Evolutionary conservation across 2,329 filamentous ascomycete genomes (phyloP).

Genomic region (Alternaria incomplexa): DNA sequence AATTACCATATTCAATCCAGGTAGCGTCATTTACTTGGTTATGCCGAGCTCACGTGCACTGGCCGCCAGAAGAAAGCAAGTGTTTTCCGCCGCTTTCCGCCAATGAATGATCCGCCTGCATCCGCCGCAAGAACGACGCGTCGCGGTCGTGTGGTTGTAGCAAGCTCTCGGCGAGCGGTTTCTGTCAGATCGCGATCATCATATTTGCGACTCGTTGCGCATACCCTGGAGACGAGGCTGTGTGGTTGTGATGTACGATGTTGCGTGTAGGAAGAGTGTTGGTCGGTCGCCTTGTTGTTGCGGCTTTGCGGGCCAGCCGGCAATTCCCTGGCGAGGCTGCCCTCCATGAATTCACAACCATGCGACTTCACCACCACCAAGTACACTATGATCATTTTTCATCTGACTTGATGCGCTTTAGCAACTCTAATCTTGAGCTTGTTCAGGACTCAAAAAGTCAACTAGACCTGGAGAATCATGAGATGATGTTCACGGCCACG

Average conservation of each 20-base stretch:
- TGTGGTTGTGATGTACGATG: not conserved
- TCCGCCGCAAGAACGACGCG: conserved; percentile 12
- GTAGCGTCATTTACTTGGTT: conserved; percentile 29
- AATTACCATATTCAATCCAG: conserved; percentile 19
- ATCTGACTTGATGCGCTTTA: not conserved
- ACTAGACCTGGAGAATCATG: not conserved
- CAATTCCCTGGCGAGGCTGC: not conserved
- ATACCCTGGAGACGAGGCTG: not conserved
- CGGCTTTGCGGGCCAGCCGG: not conserved
- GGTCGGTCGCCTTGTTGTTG: not conserved
- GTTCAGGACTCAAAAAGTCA: not conserved
- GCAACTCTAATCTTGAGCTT: not conserved
- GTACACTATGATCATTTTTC: too few species aligned
- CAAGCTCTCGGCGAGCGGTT: not conserved
- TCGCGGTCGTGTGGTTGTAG: not conserved
- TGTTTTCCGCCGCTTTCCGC: conserved; percentile 27
- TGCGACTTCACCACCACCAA: not conserved
- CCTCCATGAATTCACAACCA: not conserved
- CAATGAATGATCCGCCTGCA: conserved; percentile 25
- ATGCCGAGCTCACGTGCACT: conserved; percentile 37
- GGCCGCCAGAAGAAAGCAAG: conserved; percentile 19
- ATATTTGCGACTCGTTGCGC: too few species aligned
- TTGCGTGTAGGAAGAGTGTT: not conserved
- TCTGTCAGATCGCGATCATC: not conserved
- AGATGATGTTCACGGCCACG: not conserved